These are phyloP conservation scores for Coniella vitis DNA, from an alignment of 2,329 filamentous ascomycete species.

Conservation along the genomic window DNA sequence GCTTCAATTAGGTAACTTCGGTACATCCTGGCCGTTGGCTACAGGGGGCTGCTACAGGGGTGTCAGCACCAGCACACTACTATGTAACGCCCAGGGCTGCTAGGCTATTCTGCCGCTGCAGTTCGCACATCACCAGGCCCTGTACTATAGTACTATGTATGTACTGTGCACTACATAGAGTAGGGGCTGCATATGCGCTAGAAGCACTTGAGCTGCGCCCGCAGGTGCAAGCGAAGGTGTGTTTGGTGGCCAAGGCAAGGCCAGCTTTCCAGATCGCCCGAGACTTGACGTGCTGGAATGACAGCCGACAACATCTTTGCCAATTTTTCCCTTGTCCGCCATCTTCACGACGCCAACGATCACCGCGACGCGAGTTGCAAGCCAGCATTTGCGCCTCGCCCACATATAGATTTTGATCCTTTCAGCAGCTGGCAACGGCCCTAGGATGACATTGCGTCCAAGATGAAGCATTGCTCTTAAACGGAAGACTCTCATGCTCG, in stretches of 20 bases:
- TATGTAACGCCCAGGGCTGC: too few relatives aligned
- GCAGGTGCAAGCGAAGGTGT: neutral
- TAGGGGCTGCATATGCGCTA: too few relatives aligned
- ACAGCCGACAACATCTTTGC: neutral
- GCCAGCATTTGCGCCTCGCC: conserved; percentile 7
- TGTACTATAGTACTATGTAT: neutral
- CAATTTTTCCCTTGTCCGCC: neutral
- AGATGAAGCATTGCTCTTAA: conserved; percentile 15
- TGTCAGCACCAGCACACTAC: too few relatives aligned
- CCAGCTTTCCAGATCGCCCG: conserved; percentile 6
- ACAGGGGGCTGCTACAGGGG: too few relatives aligned
- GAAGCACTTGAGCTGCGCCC: neutral
- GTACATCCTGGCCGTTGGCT: neutral
- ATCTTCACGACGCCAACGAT: neutral
- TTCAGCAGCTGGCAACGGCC: conserved; percentile 9
- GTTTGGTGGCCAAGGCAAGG: conserved; percentile 2
- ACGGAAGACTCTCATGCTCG: conserved; percentile 8
- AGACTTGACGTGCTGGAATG: neutral
- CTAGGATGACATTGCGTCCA: conserved; percentile 5
- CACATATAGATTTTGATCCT: neutral
- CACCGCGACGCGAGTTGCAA: neutral
- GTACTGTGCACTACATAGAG: neutral
- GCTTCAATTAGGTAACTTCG: too few relatives aligned
- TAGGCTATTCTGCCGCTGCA: too few relatives aligned
- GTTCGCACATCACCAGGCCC: too few relatives aligned